Base-by-base conservation (phyloP, 2,329 filamentous ascomycete genomes). In the Botrytis fragariae region DNA sequence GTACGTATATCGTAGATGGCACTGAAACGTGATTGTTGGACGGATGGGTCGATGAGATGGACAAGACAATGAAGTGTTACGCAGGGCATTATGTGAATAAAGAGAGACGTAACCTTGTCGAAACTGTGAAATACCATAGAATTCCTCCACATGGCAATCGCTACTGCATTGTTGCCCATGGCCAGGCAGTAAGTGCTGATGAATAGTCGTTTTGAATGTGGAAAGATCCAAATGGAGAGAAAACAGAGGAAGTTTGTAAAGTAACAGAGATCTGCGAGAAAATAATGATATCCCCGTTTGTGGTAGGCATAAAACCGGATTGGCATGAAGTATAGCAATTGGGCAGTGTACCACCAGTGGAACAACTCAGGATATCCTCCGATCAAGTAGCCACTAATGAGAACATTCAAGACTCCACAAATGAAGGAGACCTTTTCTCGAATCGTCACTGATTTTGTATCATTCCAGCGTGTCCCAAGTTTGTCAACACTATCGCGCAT, bases 1-100 rank as follows among this genome's bases (percentile, higher is more conserved):
- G 84, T 86, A 80, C 92, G 94, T 84, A 99, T 94, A 44, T 89
- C 88, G 84, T 93, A 94, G 76, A 97, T 89, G 20, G 95, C 95
- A 0, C 95, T 95, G 81, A 97, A 98, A 32, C 91, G 89, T 39
- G 85, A 83, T 76, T 87, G 85, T 79, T 97, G 92, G 60, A 88
- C 82, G 35, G 90, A 89, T 1, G 88, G 83, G 0, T 92, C 83
- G 20, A 94, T 86, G 32, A 98, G 86, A 81, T 99, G 96, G 25
- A 97, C 93, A 22, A 99, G 87, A 80, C 94, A 97, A 83, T 99
- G 96, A 20, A 99, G 87, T 1, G 95, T 93, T 9, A 93, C 95
- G 77, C 95, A 97, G 1, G 96, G 96, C 95, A 99, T 99, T 79
- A 99, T 97, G 83, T 99, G 96, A 78, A 99, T 98, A 84, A 99